Base-by-base conservation (phyloP, 768 basidiomycete species). In the Hemileccinum rubropunctum region DNA sequence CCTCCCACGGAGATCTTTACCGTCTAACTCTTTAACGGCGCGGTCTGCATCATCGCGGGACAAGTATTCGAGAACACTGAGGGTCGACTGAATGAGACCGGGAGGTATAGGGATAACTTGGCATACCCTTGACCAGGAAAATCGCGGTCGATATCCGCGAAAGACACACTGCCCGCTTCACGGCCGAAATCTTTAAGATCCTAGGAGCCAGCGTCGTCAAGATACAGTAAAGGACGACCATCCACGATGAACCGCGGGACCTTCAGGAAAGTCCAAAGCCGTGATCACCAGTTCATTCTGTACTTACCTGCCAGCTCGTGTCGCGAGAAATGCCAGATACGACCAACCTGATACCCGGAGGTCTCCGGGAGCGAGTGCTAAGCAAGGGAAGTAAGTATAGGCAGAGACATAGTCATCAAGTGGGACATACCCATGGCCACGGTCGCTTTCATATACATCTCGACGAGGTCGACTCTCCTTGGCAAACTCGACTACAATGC, bases 101-200 rank as follows among this genome's bases (percentile, higher is more conserved):
- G 43, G 18, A 56, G 4, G 2, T 1, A 21, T 36, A 45, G 30
- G 14, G 18, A 37, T 43, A 12, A 18, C 10, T 47, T 14, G 3
- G 69, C 86, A 54, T 54, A 97, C 95, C 95, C 95, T 76, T 91
- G 84, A 28, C 88, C 88, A 21, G 89, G 83, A 54, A 69, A 67
- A 63, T 94, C 86, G 34, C 92, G 86, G 65, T 98, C 95, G 53
- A 98, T 87, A 64, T 98, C 95, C 36, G 95, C 93, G 61, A 89
- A 98, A 17, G 89, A 91, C 50, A 98, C 92, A 64, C 84, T 89
- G 37, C 92, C 94, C 43, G 90, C 91, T 63, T 92, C 86, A 53
- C 95, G 91, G 59, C 94, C 95, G 54, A 95, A 98, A 66, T 98
- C 95, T 72, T 98, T 98, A 67, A 98, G 75, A 67, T 98, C 95